Evolutionary conservation across 2,329 filamentous ascomycete genomes (phyloP), one percentile per base, ranked within the genome.

Genomic region (Calonectria naviculata): DNA sequence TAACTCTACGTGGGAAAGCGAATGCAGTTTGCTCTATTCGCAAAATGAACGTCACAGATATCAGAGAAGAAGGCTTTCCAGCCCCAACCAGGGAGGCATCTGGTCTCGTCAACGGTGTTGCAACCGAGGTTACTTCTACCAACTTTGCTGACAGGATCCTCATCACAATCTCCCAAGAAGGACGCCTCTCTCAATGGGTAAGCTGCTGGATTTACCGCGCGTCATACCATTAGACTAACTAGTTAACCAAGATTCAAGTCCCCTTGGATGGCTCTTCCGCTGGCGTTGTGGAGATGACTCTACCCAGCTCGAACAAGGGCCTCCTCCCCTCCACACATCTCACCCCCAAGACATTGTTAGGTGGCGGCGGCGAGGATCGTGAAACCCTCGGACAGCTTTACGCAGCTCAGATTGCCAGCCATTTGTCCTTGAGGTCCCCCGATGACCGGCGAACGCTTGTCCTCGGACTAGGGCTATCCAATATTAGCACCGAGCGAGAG

Each of bases 111-210:
- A 90, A 92, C 73, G 91, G 91, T 34, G 82, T 92, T 26, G 82
- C 88, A 41, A 98, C 97, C 1, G 91, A 95, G 74, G 92, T 94
- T 38, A 92, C 91, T 44, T 88, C 89, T 13, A 87, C 95, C 65
- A 90, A 88, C 77, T 98, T 98, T 83, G 89, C 92, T 10, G 97
- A 98, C 88, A 97, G 95, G 83, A 95, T 99, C 78, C 85, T 99
- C 77, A 86, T 99, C 73, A 98, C 95, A 1, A 89, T 98, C 71
- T 94, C 94, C 0, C 97, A 98, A 84, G 90, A 93, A 72, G 96
- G 95, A 8, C 90, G 93, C 70, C 85, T 98, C 56, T 93, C 94
- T 24, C 97, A 98, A 87, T 99, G 97, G 97, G 95, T 98, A 87
- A 42, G 21, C 54, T 28, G 5, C 3, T 9, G 41, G 8, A 5